phyloP scores from a whole-genome alignment of 768 basidiomycete species.

The Lentinula edodes region DNA sequence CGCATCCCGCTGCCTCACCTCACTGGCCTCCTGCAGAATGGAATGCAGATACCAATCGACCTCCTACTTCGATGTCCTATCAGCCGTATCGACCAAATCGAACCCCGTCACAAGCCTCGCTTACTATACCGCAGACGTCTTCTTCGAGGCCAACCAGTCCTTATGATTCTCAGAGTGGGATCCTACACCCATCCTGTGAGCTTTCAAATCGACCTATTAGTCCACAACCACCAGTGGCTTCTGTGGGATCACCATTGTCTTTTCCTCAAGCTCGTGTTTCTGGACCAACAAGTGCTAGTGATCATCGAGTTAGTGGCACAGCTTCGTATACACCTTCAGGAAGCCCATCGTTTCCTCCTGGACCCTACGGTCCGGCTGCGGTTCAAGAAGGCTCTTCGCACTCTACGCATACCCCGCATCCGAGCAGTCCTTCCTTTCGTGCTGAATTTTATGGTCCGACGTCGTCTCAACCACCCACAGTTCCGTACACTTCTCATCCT shows the following conservation, averaged over 20 bases:
- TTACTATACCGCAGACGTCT: neutral
- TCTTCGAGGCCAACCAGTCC: neutral
- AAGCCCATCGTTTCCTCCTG: neutral
- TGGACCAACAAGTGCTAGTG: neutral
- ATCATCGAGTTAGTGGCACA: too few relatives aligned
- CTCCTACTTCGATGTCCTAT: neutral
- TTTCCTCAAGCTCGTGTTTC: neutral
- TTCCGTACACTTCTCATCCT: conserved; percentile 6
- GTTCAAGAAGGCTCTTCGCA: neutral
- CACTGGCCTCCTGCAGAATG: conserved; percentile 43
- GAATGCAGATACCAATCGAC: conserved; percentile 13
- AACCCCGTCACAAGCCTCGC: neutral
- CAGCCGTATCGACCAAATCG: conserved; percentile 1
- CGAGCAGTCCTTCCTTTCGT: neutral
- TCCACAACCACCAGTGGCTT: too few relatives aligned
- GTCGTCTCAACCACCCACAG: neutral
- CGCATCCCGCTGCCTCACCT: conserved; percentile 14
- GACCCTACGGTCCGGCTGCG: neutral
- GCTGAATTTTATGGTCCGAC: conserved; percentile 1
- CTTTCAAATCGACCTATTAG: neutral
- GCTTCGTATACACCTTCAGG: neutral
- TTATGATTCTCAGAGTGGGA: neutral
- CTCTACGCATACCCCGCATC: neutral
- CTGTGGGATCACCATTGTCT: neutral
- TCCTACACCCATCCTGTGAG: neutral